Evolutionary conservation across 768 basidiomycete genomes (phyloP), one percentile per base, ranked within the genome.

Genomic region (Serendipita vermifera): DNA sequence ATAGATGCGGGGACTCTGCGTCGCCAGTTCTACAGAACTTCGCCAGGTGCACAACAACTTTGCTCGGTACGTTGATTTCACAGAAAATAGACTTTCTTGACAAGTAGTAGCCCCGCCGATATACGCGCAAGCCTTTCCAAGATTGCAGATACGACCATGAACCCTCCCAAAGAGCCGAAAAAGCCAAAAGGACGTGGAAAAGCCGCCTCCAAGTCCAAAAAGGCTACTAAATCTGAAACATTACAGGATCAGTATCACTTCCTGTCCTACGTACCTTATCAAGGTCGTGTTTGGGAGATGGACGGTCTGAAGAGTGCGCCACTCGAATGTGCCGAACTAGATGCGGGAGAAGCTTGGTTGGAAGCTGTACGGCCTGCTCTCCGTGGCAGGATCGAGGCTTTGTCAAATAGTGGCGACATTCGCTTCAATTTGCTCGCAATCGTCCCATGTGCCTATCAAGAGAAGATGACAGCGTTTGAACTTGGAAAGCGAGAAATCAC

Each of bases 261-360:
- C 68, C 80, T 82, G 58, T 79, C 78, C 7, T 83, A 81, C 61
- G 77, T 82, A 32, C 80, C 79, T 3, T 75, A 74, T 1, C 68
- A 33, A 4, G 80, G 79, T 5, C 79, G 80, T 60, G 80, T 82
- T n/a, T 83, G 80, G 80, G 80, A 83, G 64, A 73, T 83, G 54
- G 79, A 82, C 62, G 81, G 81, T 11, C 71, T 82, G 55, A 79
- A 79, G 58, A 71, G 75, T 1, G 80, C 78, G 0, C 80, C 81
- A 3, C 68, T 83, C 6, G 80, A 81, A 64, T 80, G 82, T 22
- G 80, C 80, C 35, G 80, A 80, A 61, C 63, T 81, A 26, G 54
- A 59, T 36, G 24, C 55, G 20, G 17, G n/a, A n/a, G 58, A 63
- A 14, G 65, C 61, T 0, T 83, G 81, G 81, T 79, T 80, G 73